Base-by-base conservation (phyloP, 2,329 filamentous ascomycete genomes). In the Diaporthe sp. region DNA sequence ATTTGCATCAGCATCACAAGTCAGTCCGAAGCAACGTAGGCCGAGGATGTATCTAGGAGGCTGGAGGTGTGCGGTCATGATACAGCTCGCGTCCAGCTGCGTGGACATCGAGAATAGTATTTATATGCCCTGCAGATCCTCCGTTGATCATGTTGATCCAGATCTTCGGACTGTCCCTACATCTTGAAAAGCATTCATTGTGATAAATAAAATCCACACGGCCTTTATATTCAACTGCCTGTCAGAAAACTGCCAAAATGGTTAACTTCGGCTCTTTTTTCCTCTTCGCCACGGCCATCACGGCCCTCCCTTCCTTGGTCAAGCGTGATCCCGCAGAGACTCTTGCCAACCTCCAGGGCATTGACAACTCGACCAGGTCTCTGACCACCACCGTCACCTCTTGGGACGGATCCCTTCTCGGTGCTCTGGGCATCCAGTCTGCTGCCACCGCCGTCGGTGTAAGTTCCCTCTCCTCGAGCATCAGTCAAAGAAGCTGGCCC, bases 321-420 rank as follows among this genome's bases (percentile, higher is more conserved):
- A 70, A 61, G 10, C 69, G 71, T 68, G 73, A 72, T 55, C 19
- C 60, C 12, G 71, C 73, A 12, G 60, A 52, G 40, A 66, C 71
- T 30, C 60, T 75, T n/a, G 60, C 60, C 45, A 75, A 75, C 42
- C 73, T 75, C 33, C 25, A 75, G 22, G 68, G 40, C 60, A 75
- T 75, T 45, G 73, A 75, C 52, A 5, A 52, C n/a, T 55, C 71
- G 28, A 75, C 73, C 30, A 30, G 42, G 30, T 33, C 69, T n/a
- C 73, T 75, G 40, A 73, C 74, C 8, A 57, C 35, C 45, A 54
- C 74, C 2, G 64, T 75, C 54, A 68, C n/a, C n/a, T n/a, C 64
- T 10, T 75, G 74, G 74, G 74, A 73, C 28, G 70, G 50, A 22
- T 68, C 60, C 22, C 54, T 73, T 12, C 61, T 75, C 8, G 74